These are phyloP conservation scores for Talaromyces sp. DNA, from an alignment of 2,329 filamentous ascomycete genomes.

Conservation along the genomic window DNA sequence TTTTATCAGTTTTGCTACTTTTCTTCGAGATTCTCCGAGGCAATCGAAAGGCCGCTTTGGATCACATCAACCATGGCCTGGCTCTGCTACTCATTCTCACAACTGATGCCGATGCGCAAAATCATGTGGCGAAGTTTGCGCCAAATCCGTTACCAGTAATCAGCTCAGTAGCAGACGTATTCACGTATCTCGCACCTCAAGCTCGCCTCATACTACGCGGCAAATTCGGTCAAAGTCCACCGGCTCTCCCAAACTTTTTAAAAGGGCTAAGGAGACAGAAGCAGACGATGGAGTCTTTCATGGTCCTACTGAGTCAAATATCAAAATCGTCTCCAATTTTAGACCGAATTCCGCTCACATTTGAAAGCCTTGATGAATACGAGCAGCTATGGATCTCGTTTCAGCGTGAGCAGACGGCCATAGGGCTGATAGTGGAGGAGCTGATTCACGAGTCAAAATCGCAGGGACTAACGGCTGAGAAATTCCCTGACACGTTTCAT, in stretches of 20 bases:
- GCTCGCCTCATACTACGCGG: constrained; percentile 10
- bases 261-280: constrained; percentile 3
- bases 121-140: constrained; percentile 1
- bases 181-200: constrained; percentile 9
- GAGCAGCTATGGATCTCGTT: constrained; percentile 10
- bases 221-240: neutral
- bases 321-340: neutral
- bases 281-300: constrained; percentile 11
- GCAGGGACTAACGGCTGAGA: neutral
- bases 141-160: constrained; percentile 1
- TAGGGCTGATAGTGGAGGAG: constrained; percentile 2
- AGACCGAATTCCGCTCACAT: neutral
- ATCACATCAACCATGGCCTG: constrained; percentile 12
- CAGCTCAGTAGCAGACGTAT: constrained; percentile 13
- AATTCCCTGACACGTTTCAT: constrained; percentile 2
- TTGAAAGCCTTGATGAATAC: constrained; percentile 8
- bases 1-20: constrained; percentile 5
- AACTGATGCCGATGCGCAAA: neutral
- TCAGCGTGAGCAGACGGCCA: constrained; percentile 8
- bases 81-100: constrained; percentile 11
- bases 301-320: constrained; percentile 3
- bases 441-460: constrained; percentile 1
- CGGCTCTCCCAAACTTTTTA: constrained; percentile 5
- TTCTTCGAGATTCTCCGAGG: constrained; percentile 10
- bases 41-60: constrained; percentile 7